Base-by-base conservation (phyloP, 352 stramenopile genomes). In the Phytophthora cajani region DNA sequence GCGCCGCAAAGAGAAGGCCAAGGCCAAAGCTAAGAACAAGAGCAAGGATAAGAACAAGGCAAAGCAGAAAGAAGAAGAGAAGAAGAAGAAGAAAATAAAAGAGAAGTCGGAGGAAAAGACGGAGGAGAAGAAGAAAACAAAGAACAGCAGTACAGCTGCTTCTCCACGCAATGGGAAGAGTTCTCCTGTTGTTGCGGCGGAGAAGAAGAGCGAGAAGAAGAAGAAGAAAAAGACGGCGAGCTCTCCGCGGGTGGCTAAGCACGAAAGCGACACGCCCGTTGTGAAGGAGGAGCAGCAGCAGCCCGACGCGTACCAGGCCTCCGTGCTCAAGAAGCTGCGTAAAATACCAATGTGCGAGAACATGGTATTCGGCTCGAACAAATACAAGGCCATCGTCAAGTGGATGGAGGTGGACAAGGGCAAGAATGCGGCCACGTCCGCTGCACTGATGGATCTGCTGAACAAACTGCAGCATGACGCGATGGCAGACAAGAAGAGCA, bases 361-460 rank as follows among this genome's bases (percentile, higher is more conserved):
- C 21, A 56, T 92, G 10, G 50, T 49, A 16, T 58, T 65, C 17
- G 75, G 71, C 2, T 79, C 77, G 12, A 80, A 64, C 33, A 92
- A 92, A 54, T 89, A 84, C 64, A 63, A 64, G 2, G 70, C 51
- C 23, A 55, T 92, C 7, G 59, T 81, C 21, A 81, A 80, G 58
- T 92, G 85, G 85, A 60, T 92, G 47, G 77, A 90, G 62, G 25
- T 53, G 27, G 82, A 92, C 38, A 66, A 81, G 23, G 73, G 75
- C 21, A 79, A 83, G 44, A 78, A 92, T 64, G 42, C 66, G 17
- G 52, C 75, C 5, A 73, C 69, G 8, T 71, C 85, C 21, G 14
- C 52, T 0, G 74, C 80, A 17, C 59, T 87, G 36, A 64, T 66
- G 14, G 36, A 75, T 47, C 19, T 87, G n/a, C 42, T 90, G 38